Evolutionary conservation across 140 eudicot species (phyloP).

Genomic region (Ambrosia hybrid): DNA sequence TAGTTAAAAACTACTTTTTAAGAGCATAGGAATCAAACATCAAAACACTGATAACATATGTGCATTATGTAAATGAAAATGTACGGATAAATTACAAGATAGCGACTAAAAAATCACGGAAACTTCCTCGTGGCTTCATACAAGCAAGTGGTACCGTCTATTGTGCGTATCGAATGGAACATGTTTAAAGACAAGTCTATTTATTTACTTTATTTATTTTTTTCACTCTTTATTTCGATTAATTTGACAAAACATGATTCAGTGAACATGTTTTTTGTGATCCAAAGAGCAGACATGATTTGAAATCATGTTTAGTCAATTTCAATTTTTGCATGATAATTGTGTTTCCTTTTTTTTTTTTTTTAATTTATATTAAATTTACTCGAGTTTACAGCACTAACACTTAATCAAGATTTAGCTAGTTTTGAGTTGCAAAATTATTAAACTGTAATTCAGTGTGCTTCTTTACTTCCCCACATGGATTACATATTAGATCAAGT

Average conservation of each 20-base stretch:
- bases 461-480: no score
- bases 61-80: constrained; percentile 6
- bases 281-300: neutral
- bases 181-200: constrained; percentile 25
- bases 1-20: no score
- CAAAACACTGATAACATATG: no score
- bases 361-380: neutral
- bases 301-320: neutral
- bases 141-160: constrained; percentile 4
- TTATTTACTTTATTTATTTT: constrained; percentile 20
- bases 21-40: no score
- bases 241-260: neutral
- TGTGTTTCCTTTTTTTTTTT: constrained; percentile 3
- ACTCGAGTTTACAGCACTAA: no score
- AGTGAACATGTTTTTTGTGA: constrained; percentile 9
- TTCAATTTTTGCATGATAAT: neutral
- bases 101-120: constrained; percentile 18
- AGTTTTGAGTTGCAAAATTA: no score
- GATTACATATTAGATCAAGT: no score
- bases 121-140: constrained; percentile 21
- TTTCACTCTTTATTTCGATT: neutral
- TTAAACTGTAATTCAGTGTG: no score
- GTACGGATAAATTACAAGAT: constrained; percentile 29
- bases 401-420: no score
- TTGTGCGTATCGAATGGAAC: constrained; percentile 29